phyloP scores from a whole-genome alignment of 2,329 filamentous ascomycete species.

The Zymoseptoria pseudotritici region DNA sequence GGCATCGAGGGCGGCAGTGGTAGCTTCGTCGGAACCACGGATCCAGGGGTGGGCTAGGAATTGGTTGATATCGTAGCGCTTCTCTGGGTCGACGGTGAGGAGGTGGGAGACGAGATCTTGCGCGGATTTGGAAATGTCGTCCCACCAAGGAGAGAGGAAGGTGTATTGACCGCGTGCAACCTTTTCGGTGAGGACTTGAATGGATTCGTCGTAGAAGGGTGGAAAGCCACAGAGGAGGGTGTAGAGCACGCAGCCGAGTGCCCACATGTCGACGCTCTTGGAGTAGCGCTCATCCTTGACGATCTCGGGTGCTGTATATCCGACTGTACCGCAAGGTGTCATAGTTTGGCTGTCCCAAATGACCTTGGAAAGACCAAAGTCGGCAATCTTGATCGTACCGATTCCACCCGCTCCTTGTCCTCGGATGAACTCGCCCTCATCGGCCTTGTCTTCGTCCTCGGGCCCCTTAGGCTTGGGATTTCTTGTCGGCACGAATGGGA shows the following conservation, averaged over 20 bases:
- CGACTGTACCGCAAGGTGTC: conserved; percentile 98
- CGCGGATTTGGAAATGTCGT: conserved; percentile 90
- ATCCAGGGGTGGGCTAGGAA: conserved; percentile 97
- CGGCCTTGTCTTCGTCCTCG: conserved; percentile 93
- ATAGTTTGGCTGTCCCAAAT: conserved; percentile 98
- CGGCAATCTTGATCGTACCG: conserved; percentile 91
- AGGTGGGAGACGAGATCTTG: conserved; percentile 92
- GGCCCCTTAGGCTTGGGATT: conserved; percentile 71
- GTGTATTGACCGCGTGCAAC: conserved; percentile 95
- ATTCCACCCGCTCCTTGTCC: conserved; percentile 84
- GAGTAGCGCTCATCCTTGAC: conserved; percentile 98
- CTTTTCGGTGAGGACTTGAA: conserved; percentile 94
- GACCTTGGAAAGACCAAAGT: conserved; percentile 95
- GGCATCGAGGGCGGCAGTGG: conserved; percentile 59
- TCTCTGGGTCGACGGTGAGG: conserved; percentile 87
- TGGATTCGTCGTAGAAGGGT: conserved; percentile 97
- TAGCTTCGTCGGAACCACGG: conserved; percentile 59
- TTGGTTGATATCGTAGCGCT: conserved; percentile 86
- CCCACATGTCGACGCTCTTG: conserved; percentile 99
- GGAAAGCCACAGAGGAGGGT: conserved; percentile 95
- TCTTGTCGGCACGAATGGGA: conserved; percentile 71
- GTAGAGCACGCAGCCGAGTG: conserved; percentile 90
- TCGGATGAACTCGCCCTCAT: conserved; percentile 85
- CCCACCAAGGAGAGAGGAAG: conserved; percentile 98
- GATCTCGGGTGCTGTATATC: conserved; percentile 96